Percentiles rank a stretch among this genome's conserved stretches.
Conservation (phyloP, 768 basidiomycete species). For the Boletus huronensis region DNA sequence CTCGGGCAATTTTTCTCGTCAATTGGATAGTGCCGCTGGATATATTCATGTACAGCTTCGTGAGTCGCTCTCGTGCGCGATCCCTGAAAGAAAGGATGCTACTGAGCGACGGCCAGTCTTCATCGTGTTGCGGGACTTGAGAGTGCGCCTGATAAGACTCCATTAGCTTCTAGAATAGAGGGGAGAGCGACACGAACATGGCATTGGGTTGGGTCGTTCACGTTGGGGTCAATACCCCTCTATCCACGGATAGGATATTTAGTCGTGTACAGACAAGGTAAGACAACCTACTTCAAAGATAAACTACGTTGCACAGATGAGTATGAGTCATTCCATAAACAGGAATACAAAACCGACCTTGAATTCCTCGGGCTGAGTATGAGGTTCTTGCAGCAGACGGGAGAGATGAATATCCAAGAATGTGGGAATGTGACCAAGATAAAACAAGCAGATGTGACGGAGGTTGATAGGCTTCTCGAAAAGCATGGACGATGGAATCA, state of each 20-base stretch:
- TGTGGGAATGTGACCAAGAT: slow-evolving; percentile 89
- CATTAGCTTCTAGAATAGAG: not conserved
- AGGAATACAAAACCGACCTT: slow-evolving; percentile 43
- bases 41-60: slow-evolving; percentile 70
- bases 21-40: slow-evolving; percentile 46
- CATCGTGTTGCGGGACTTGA: slow-evolving; percentile 71
- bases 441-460: slow-evolving; percentile 96
- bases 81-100: slow-evolving; percentile 73
- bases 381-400: slow-evolving; percentile 64
- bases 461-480: slow-evolving; percentile 90
- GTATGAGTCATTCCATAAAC: slow-evolving; percentile 3
- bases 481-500: slow-evolving; percentile 86
- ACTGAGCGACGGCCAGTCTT: slow-evolving; percentile 80
- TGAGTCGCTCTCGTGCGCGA: slow-evolving; percentile 72
- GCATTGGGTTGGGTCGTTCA: slow-evolving; percentile 83
- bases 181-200: slow-evolving; percentile 53
- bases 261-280: not conserved
- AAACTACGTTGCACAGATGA: slow-evolving; percentile 37
- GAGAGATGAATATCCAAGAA: slow-evolving; percentile 92
- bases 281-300: slow-evolving; percentile 64
- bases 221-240: slow-evolving; percentile 94
- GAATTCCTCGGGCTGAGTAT: slow-evolving; percentile 82
- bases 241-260: slow-evolving; percentile 32
- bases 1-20: slow-evolving; percentile 67
- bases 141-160: slow-evolving; percentile 68